These are phyloP conservation scores for Thoreauomyces humboldtii DNA, from an alignment of 192 early-diverging fungal species.

Conservation along the genomic window DNA sequence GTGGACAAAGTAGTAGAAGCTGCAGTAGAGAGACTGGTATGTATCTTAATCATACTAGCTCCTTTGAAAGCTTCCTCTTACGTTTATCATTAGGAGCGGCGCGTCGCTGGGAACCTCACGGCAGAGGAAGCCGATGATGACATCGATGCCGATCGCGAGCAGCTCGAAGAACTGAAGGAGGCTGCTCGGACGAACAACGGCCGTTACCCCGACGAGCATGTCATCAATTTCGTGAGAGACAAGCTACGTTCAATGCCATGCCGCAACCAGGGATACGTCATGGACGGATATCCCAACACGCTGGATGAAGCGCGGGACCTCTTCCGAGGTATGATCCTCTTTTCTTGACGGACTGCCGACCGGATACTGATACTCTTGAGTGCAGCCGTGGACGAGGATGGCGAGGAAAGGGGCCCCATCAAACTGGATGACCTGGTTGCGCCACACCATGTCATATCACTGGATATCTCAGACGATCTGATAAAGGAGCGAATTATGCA, in stretches of 20 bases:
- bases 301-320: constrained; percentile 48
- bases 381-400: constrained; percentile 50
- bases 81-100: constrained; percentile 32
- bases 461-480: constrained; percentile 51
- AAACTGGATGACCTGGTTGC: constrained; percentile 40
- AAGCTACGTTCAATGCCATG: constrained; percentile 61
- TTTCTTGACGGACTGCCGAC: neutral
- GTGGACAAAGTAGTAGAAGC: constrained; percentile 49
- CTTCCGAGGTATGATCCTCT: constrained; percentile 39
- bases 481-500: constrained; percentile 59
- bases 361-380: neutral
- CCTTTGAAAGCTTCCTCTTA: neutral
- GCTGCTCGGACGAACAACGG: constrained; percentile 46
- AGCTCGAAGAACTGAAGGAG: constrained; percentile 55
- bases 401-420: constrained; percentile 43
- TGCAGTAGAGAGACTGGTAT: constrained; percentile 44
- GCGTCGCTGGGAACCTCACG: constrained; percentile 22
- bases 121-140: constrained; percentile 47
- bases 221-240: constrained; percentile 51
- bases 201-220: constrained; percentile 42
- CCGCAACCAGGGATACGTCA: constrained; percentile 59
- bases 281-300: constrained; percentile 54
- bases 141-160: constrained; percentile 50
- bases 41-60: neutral
- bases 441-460: constrained; percentile 51